Percentiles rank a stretch among this genome's conserved stretches.
Conservation (phyloP, 2,329 filamentous ascomycete genomes). For the Pseudocercospora crystallina region DNA sequence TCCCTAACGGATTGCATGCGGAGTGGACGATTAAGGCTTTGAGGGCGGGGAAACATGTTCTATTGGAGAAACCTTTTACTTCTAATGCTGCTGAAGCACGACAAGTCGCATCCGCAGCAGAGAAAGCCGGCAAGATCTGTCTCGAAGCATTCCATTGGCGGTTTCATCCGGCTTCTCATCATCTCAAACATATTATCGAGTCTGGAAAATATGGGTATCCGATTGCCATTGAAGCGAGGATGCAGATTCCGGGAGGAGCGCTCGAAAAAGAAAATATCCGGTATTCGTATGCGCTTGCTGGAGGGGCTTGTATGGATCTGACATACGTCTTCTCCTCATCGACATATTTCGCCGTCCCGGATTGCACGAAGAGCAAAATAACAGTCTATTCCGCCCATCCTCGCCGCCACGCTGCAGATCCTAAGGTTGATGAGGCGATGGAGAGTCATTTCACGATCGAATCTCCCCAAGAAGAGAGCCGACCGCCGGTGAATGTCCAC, state of each 20-base stretch:
- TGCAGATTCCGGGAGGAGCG: neutral
- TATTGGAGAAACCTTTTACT: conserved; percentile 54
- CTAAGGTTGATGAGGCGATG: conserved; percentile 30
- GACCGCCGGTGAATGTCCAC: conserved; percentile 6
- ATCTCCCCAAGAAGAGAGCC: conserved; percentile 20
- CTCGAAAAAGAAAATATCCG: conserved; percentile 35
- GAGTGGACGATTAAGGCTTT: conserved; percentile 53
- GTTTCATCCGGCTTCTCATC: conserved; percentile 44
- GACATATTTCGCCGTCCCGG: conserved; percentile 3
- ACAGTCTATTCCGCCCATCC: conserved; percentile 8
- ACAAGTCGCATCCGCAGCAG: conserved; percentile 30
- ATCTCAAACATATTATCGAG: conserved; percentile 36
- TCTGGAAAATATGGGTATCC: neutral
- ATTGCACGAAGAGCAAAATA: neutral
- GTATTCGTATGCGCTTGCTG: conserved; percentile 41
- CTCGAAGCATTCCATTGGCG: conserved; percentile 53
- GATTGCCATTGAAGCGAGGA: neutral
- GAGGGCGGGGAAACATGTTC: conserved; percentile 52
- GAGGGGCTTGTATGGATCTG: conserved; percentile 43
- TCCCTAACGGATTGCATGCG: conserved; percentile 41
- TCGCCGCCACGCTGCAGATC: neutral
- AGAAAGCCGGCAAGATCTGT: conserved; percentile 44
- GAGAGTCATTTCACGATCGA: conserved; percentile 36
- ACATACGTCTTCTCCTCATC: conserved; percentile 23
- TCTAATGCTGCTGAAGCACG: conserved; percentile 48